phyloP scores from a whole-genome alignment of 441 rosid genomes.

The Croton setiger region DNA sequence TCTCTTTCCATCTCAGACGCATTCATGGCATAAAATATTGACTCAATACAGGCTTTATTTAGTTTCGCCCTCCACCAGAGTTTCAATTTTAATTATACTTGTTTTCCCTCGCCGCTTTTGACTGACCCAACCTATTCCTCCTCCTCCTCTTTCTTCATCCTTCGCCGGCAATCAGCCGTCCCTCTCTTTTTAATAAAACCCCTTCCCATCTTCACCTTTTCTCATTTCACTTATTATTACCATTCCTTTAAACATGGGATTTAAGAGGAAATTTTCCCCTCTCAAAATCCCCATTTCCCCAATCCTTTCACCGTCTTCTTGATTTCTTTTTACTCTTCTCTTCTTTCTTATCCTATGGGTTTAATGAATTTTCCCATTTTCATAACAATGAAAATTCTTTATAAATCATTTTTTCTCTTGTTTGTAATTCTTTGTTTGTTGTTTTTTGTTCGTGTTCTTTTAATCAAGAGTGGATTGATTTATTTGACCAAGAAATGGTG shows the following conservation, averaged over 20 bases:
- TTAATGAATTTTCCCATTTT: not conserved
- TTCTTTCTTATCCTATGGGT: too few species aligned
- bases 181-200: not conserved
- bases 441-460: conserved; percentile 43
- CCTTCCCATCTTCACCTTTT: not conserved
- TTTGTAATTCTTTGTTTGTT: conserved; percentile 17
- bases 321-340: too few species aligned
- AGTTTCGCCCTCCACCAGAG: not conserved
- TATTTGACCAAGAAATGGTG: conserved; percentile 48
- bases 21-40: not conserved
- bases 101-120: not conserved
- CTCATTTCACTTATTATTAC: not conserved
- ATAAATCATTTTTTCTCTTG: conserved; percentile 26
- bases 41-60: not conserved
- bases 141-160: not conserved
- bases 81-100: not conserved
- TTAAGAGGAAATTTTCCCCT: not conserved
- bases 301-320: too few species aligned
- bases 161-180: conserved; percentile 8
- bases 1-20: not conserved
- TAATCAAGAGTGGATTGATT: conserved; percentile 66
- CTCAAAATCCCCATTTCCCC: not conserved
- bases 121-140: too few species aligned
- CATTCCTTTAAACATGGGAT: not conserved
- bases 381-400: conserved; percentile 36